phyloP scores from a whole-genome alignment of 164 flowering plant genomes.

The Vitis amurensis region DNA sequence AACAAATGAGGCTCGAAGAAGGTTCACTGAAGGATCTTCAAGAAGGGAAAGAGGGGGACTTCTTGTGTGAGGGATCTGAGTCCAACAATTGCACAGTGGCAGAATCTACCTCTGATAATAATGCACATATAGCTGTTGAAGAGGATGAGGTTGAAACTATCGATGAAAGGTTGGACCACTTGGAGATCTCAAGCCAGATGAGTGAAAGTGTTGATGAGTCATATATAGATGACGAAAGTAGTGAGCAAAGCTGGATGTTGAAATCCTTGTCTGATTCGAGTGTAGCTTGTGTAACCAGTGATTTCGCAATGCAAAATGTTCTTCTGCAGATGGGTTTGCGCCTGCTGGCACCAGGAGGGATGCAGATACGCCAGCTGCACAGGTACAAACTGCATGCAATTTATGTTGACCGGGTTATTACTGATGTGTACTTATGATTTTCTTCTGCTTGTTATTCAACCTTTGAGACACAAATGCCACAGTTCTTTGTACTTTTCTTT shows the following conservation, averaged over 20 bases:
- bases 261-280: conserved; percentile 88
- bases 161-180: conserved; percentile 34
- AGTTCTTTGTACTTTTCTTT: too few species aligned
- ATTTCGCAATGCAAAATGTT: conserved; percentile 98
- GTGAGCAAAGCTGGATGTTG: conserved; percentile 87
- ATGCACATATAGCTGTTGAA: conserved; percentile 17
- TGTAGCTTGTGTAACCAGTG: conserved; percentile 91
- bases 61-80: conserved; percentile 5
- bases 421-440: neutral
- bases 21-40: conserved; percentile 23
- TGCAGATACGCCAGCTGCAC: conserved; percentile 91
- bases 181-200: conserved; percentile 52
- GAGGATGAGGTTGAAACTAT: conserved; percentile 26
- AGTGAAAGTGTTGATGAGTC: conserved; percentile 49
- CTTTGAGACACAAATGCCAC: neutral
- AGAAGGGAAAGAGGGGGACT: conserved; percentile 14
- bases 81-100: conserved; percentile 1
- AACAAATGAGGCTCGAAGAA: conserved; percentile 59
- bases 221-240: conserved; percentile 55
- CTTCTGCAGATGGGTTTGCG: conserved; percentile 95
- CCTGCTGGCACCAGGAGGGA: conserved; percentile 86
- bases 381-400: conserved; percentile 43
- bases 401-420: neutral
- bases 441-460: neutral
- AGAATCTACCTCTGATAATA: conserved; percentile 8